Conservation (phyloP, 208 protist genomes). For the Naegleria fowleri region DNA sequence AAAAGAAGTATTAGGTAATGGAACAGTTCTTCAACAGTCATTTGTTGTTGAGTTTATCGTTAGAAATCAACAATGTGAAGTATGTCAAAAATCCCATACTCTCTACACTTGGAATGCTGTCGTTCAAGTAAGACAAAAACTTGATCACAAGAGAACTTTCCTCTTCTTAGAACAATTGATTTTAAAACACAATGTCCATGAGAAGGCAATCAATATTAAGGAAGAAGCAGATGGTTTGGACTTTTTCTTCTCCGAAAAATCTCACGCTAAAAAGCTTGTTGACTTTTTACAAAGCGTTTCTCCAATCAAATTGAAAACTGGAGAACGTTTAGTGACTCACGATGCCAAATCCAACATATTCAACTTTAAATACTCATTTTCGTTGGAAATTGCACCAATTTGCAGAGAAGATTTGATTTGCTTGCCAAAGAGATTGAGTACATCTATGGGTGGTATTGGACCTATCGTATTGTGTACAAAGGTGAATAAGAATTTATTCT, state of each 20-base stretch:
- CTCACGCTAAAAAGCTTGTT: constrained; percentile 90
- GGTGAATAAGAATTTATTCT: constrained; percentile 84
- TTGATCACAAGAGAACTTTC: constrained; percentile 97
- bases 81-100: constrained; percentile 89
- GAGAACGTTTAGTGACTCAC: constrained; percentile 91
- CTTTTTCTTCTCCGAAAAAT: constrained; percentile 94
- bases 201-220: constrained; percentile 88
- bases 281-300: constrained; percentile 86
- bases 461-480: constrained; percentile 86
- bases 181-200: constrained; percentile 90
- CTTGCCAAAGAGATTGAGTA: constrained; percentile 76
- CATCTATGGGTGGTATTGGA: constrained; percentile 70
- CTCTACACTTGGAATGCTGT: constrained; percentile 93
- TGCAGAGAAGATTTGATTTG: constrained; percentile 90
- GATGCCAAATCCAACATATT: constrained; percentile 96
- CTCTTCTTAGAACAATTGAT: constrained; percentile 97
- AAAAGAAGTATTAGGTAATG: constrained; percentile 85
- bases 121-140: constrained; percentile 97
- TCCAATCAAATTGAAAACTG: constrained; percentile 59
- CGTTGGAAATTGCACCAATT: constrained; percentile 93
- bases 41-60: constrained; percentile 96
- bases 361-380: constrained; percentile 95
- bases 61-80: constrained; percentile 87
- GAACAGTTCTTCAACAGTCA: constrained; percentile 91
- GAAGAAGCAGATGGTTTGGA: constrained; percentile 92